Evolutionary conservation across 495 filamentous ascomycete genomes (phyloP), one percentile per base, ranked within the genome.

Genomic region (Podospora sp.): DNA sequence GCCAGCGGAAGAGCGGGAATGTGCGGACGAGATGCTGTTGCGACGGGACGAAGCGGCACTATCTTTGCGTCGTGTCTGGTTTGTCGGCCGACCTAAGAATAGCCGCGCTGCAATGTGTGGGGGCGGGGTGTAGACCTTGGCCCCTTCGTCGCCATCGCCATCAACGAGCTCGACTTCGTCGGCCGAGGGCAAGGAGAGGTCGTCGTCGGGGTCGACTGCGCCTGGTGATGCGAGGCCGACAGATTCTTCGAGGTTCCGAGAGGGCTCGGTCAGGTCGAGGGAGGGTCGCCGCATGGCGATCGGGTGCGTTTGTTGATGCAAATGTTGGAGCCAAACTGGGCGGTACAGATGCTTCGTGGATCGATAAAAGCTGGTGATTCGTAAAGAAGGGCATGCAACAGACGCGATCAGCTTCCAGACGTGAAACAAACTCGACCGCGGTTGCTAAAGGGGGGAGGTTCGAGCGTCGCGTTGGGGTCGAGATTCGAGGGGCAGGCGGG

Each of bases 1-100:
- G 63, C 88, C 83, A 65, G 83, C 90, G 0, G 85, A 86, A 16
- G 83, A 84, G 18, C 79, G 80, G 0, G 93, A 96, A 67, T 94
- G 92, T 16, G 88, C 84, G 8, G 94, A 97, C 6, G 94, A 96
- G 27, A 96, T 87, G 56, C 92, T 96, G 77, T 92, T 94, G 68
- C 93, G 90, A 62, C 93, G 91, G 33, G 93, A 96, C 18, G 92
- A 96, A 63, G 91, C 89, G 9, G 89, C 89, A 25, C 93, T 96
- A 60, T 92, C 91, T 75, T 91, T 93, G 60, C 93, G 91, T 49
- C 87, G 89, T 66, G 81, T 87, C 74, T 84, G 85, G 84, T 69
- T 87, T 79, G 66, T 75, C 60, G 90, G 88, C 50, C 87, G 87
- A 27, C 63, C 33, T 77, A 91, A 91, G 78, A 97, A 93, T 11